phyloP scores from a whole-genome alignment of 345 rosid species.

The Syzygium oleosum region DNA sequence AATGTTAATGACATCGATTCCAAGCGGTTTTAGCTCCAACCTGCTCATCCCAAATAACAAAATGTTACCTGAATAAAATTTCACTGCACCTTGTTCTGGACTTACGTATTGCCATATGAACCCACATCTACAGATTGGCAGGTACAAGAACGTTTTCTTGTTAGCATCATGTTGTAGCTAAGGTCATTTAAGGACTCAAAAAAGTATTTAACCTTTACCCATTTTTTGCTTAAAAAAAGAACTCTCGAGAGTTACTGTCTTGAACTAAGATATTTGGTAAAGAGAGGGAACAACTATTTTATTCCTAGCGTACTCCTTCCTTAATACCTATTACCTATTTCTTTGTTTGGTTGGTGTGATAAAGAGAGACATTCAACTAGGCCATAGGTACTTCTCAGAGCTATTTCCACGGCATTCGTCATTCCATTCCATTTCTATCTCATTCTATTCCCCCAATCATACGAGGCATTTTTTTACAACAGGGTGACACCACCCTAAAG shows the following conservation, averaged over 20 bases:
- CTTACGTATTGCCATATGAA: not conserved
- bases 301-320: not conserved
- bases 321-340: not conserved
- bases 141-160: not conserved
- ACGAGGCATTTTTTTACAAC: not conserved
- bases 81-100: not conserved
- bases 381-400: not conserved
- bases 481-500: not conserved
- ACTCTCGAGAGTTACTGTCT: not conserved
- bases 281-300: not conserved
- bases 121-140: not conserved
- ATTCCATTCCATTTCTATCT: not conserved
- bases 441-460: not conserved
- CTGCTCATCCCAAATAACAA: slow-evolving; percentile 19
- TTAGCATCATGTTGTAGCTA: not conserved
- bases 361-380: not conserved
- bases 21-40: slow-evolving; percentile 71
- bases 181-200: not conserved
- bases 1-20: slow-evolving; percentile 66
- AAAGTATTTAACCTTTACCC: not conserved
- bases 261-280: not conserved
- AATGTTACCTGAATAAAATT: not conserved
- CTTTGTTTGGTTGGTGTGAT: not conserved
- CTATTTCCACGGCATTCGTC: not conserved
- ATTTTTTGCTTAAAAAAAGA: not conserved